These are phyloP conservation scores for Paraglomus occultum DNA, from an alignment of 192 early-diverging fungal species.

Conservation along the genomic window DNA sequence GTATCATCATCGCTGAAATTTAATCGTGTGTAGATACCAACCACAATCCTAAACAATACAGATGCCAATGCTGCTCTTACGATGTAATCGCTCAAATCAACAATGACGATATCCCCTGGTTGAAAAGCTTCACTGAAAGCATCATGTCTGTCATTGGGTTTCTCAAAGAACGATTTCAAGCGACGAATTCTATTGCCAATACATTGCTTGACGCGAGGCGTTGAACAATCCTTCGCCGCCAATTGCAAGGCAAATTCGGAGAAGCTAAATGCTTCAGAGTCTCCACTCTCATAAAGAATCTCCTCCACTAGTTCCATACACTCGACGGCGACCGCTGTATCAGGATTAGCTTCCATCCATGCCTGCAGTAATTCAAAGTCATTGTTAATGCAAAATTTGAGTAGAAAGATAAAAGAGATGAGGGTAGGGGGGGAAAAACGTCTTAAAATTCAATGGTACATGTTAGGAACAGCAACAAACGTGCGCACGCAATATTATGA, in stretches of 20 bases:
- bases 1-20: not conserved
- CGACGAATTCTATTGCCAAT: not conserved
- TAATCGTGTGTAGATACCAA: conserved; percentile 1
- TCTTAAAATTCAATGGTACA: too few relatives aligned
- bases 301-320: not conserved
- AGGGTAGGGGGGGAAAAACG: too few relatives aligned
- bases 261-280: not conserved
- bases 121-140: conserved; percentile 13
- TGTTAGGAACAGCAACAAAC: too few relatives aligned
- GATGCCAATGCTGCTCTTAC: not conserved
- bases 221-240: too few relatives aligned
- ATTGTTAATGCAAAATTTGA: too few relatives aligned
- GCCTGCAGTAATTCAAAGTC: too few relatives aligned
- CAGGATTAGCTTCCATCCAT: too few relatives aligned
- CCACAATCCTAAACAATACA: not conserved
- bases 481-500: too few relatives aligned
- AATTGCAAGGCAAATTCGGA: not conserved
- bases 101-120: not conserved
- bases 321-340: too few relatives aligned
- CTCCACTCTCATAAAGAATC: not conserved
- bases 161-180: not conserved
- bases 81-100: conserved; percentile 18
- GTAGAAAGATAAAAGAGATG: too few relatives aligned
- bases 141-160: not conserved
- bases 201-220: not conserved